A percentile compares a stretch with the other conserved stretches of the same genome.
phyloP scores from a whole-genome alignment of 768 basidiomycete species.

The Lepiota venenata region DNA sequence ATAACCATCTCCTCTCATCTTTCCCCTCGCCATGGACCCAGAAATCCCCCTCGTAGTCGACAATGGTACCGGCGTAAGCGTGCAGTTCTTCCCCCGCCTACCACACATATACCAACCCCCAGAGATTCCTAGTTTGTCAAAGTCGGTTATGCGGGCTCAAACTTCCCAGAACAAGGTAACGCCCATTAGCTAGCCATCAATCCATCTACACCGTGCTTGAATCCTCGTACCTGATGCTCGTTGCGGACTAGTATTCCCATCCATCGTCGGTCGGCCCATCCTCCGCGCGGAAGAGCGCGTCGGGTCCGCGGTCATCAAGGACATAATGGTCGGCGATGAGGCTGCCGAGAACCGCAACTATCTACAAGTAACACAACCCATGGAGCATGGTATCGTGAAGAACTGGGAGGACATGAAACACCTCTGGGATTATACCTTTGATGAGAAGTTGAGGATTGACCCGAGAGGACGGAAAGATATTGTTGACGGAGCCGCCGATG shows the following conservation, averaged over 20 bases:
- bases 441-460: conserved; percentile 91
- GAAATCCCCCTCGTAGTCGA: conserved; percentile 73
- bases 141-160: conserved; percentile 87
- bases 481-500: conserved; percentile 99
- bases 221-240: neutral
- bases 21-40: conserved; percentile 35
- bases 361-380: conserved; percentile 95
- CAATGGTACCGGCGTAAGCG: conserved; percentile 82
- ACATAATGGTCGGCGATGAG: conserved; percentile 98
- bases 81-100: neutral
- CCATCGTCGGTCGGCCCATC: conserved; percentile 95
- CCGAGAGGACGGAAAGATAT: conserved; percentile 79
- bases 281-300: conserved; percentile 96
- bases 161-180: conserved; percentile 95
- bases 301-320: conserved; percentile 82
- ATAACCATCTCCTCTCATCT: conserved; percentile 1
- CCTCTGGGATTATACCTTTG: conserved; percentile 98
- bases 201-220: neutral
- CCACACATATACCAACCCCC: conserved; percentile 8
- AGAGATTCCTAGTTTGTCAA: conserved; percentile 71
- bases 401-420: conserved; percentile 99
- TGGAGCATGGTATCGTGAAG: conserved; percentile 98
- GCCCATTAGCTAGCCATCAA: conserved; percentile 16
- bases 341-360: conserved; percentile 92
- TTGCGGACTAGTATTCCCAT: conserved; percentile 76